phyloP scores from a whole-genome alignment of 331 rosid genomes.

The Acacia pycnantha region DNA sequence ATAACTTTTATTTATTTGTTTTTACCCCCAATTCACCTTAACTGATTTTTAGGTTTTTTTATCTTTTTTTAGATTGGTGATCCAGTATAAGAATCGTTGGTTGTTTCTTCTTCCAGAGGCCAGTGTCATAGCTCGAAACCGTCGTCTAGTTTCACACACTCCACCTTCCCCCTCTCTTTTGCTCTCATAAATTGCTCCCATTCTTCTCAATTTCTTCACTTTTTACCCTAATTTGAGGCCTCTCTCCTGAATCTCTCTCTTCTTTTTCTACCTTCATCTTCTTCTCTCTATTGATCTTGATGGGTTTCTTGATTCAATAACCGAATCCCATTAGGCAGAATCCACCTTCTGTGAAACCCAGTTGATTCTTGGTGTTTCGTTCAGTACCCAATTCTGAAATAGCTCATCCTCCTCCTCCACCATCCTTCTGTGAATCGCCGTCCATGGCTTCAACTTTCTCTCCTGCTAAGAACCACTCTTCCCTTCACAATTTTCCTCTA shows the following conservation, averaged over 20 bases:
- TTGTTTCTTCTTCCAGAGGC: background rate
- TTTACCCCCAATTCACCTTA: background rate
- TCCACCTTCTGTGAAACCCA: background rate
- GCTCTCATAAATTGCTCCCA: background rate
- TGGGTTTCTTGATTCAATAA: background rate
- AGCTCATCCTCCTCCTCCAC: background rate
- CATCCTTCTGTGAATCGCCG: background rate
- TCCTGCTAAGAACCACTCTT: conserved; percentile 23
- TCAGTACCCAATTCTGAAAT: conserved; percentile 16
- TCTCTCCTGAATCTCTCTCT: background rate
- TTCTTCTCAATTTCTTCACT: background rate
- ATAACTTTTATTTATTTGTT: background rate
- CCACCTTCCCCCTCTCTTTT: background rate
- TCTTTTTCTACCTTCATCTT: background rate
- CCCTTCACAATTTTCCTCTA: conserved; percentile 14
- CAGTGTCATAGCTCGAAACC: background rate
- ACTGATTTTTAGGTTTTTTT: background rate
- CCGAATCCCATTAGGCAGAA: background rate
- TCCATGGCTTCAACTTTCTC: conserved; percentile 23
- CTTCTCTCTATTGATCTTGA: background rate
- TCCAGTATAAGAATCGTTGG: background rate
- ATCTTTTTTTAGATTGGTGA: too few species aligned
- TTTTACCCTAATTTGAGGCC: background rate
- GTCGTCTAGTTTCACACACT: background rate
- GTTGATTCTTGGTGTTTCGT: conserved; percentile 20